phyloP scores from a whole-genome alignment of 768 basidiomycete species.

The Xerocomellus chrysenteron region DNA sequence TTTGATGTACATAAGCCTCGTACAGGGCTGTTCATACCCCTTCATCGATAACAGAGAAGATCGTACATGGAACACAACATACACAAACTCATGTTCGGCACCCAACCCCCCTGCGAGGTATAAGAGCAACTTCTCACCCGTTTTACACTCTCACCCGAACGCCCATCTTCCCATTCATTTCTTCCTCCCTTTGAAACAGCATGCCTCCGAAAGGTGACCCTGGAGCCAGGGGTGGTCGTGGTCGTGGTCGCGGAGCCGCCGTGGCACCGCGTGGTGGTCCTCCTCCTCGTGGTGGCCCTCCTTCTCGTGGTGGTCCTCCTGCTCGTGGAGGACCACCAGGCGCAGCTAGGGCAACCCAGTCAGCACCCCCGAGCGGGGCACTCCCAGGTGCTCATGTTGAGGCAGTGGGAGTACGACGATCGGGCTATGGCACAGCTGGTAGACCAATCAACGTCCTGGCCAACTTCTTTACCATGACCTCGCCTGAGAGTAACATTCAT shows the following conservation, averaged over 20 bases:
- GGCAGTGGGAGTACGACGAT: conserved; percentile 67
- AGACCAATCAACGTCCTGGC: conserved; percentile 40
- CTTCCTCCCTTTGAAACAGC: background rate
- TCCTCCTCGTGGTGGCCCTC: conserved; percentile 16
- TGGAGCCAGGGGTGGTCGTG: conserved; percentile 24
- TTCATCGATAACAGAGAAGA: conserved; percentile 24
- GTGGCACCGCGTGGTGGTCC: conserved; percentile 12
- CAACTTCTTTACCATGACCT: conserved; percentile 65
- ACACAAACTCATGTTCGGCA: conserved; percentile 22
- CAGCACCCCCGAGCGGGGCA: conserved; percentile 32
- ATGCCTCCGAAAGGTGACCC: conserved; percentile 43
- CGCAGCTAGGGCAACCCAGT: conserved; percentile 16
- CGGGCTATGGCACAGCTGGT: conserved; percentile 62
- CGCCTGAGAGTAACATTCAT: conserved; percentile 62
- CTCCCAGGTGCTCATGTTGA: conserved; percentile 39
- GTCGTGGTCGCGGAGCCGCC: conserved; percentile 22
- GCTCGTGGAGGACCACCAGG: conserved; percentile 29
- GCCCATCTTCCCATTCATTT: conserved; percentile 11
- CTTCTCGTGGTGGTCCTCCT: conserved; percentile 12
- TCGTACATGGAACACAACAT: conserved; percentile 22
- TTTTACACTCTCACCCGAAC: conserved; percentile 16
- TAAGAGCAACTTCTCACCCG: conserved; percentile 17
- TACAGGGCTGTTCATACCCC: background rate
- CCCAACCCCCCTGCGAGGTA: conserved; percentile 3
- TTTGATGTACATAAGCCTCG: conserved; percentile 8